A percentile compares a stretch with the other conserved stretches of the same genome.
Evolutionary conservation across 2,329 filamentous ascomycete species (phyloP).

Genomic region (Clonostachys sp.): DNA sequence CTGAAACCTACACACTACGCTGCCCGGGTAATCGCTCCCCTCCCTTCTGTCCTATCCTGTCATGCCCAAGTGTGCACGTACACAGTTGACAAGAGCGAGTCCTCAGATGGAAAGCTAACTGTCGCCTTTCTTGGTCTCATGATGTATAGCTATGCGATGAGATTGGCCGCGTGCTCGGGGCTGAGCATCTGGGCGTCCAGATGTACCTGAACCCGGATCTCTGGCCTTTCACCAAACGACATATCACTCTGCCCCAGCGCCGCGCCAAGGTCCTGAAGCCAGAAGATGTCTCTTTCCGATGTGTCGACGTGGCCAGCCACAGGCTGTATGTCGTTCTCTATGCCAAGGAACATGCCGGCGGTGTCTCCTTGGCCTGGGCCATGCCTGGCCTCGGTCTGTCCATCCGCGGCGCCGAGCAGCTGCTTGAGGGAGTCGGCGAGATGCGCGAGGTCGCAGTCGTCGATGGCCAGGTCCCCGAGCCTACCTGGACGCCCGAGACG

Average conservation of each 20-base stretch:
- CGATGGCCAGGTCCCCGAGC: constrained; percentile 15
- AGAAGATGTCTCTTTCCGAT: constrained; percentile 27
- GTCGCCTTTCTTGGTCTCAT: too few relatives aligned
- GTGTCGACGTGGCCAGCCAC: constrained; percentile 33
- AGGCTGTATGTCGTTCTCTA: constrained; percentile 39
- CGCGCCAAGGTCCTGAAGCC: constrained; percentile 23
- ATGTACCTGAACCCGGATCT: constrained; percentile 23
- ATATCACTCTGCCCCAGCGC: constrained; percentile 26
- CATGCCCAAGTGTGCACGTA: too few relatives aligned
- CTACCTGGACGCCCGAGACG: constrained; percentile 31
- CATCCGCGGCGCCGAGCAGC: constrained; percentile 35
- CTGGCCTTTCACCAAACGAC: constrained; percentile 18
- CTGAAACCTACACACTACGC: constrained; percentile 33
- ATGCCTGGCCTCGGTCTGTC: constrained; percentile 40
- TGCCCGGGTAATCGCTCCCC: constrained; percentile 18
- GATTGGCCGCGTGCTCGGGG: constrained; percentile 22
- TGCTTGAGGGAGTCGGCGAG: constrained; percentile 27
- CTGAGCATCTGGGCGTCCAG: constrained; percentile 16
- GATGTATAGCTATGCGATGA: constrained; percentile 24
- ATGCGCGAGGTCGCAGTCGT: constrained; percentile 27
- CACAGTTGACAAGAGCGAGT: too few relatives aligned
- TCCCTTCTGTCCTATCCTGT: too few relatives aligned
- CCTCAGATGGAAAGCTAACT: too few relatives aligned
- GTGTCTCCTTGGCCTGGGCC: constrained; percentile 37
- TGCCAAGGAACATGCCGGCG: constrained; percentile 23